phyloP scores from a whole-genome alignment of 1,284 basidiomycete species.

The Trichosporon sp. region DNA sequence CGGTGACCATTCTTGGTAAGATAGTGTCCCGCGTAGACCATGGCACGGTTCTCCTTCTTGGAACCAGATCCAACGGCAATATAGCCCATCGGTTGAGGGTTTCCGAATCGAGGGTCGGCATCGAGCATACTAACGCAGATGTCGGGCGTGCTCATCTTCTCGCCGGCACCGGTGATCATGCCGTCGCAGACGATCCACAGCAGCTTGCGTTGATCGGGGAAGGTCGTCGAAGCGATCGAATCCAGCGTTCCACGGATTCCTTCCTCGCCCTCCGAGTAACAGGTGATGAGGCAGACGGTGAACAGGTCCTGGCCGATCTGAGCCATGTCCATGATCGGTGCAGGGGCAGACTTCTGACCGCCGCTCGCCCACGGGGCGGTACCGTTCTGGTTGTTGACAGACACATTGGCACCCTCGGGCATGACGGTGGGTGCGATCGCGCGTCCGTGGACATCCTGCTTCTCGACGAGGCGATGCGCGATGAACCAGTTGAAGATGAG shows the following conservation, averaged over 20 bases:
- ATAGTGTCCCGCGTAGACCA: constrained; percentile 99
- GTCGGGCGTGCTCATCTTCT: constrained; percentile 91
- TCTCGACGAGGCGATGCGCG: constrained; percentile 68
- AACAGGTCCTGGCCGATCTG: constrained; percentile 92
- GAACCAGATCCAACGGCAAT: constrained; percentile 80
- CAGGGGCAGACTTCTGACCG: constrained; percentile 44
- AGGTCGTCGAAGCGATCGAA: constrained; percentile 82
- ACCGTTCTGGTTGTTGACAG: constrained; percentile 78
- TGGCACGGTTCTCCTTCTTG: constrained; percentile 88
- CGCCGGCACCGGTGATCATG: constrained; percentile 96
- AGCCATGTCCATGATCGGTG: constrained; percentile 70
- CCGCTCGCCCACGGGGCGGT: constrained; percentile 81
- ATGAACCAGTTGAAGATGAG: constrained; percentile 96
- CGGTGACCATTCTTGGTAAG: constrained; percentile 63
- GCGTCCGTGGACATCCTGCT: constrained; percentile 63
- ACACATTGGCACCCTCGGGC: constrained; percentile 89
- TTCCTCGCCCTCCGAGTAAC: constrained; percentile 95
- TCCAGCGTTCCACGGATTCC: constrained; percentile 87
- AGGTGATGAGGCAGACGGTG: constrained; percentile 90
- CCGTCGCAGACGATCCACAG: constrained; percentile 95
- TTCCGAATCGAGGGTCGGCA: constrained; percentile 91
- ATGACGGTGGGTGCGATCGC: constrained; percentile 90
- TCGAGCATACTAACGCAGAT: constrained; percentile 90
- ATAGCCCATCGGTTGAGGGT: constrained; percentile 94
- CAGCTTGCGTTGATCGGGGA: constrained; percentile 86